Evolutionary conservation across 2,329 filamentous ascomycete genomes (phyloP), one percentile per base, ranked within the genome.

Genomic region (Aspergillus sojae): DNA sequence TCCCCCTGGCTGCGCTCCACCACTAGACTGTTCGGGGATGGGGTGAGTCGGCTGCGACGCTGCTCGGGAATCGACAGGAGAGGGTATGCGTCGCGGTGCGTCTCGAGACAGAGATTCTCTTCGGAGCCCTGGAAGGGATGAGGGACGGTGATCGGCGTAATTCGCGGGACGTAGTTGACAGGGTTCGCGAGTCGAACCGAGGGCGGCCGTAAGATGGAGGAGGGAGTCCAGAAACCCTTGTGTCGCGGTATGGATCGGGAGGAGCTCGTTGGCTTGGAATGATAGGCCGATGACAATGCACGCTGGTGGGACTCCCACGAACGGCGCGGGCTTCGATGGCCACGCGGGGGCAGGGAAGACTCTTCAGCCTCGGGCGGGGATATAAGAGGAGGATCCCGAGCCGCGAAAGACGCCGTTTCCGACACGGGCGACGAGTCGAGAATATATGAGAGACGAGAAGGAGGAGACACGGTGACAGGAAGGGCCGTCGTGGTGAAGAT

Each of bases 101-200:
- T 64, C 50, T 72, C 72, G 57, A 75, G 67, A 14, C 72, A 72
- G 48, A 75, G 74, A 67, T 71, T 75, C 63, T 78, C 76, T 71
- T 75, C 70, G 7, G 73, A 76, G 61, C 53, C 64, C 58, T 69
- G 65, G n/a, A 61, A 68, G 43, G 75, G 69, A 55, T 77, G 75
- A 32, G 77, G 73, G 59, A 83, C 69, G 23, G 78, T 78, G 43
- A 84, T 75, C 61, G 82, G 82, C 55, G 83, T 84, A 36, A 79
- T 77, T 63, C 85, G 83, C 46, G 85, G 86, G 55, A 86, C 84
- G 76, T 85, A 83, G 72, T 89, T 88, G 71, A 86, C 81, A 43
- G 86, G 86, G 73, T 88, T 88, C 78, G 86, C 87, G 65, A 88
- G 82, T 62, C 85, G 81, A 60, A 84, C 82, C 39, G 83, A 79